These are phyloP conservation scores for Emericellopsis cladophorae DNA, from an alignment of 2,329 filamentous ascomycete species.

Conservation along the genomic window DNA sequence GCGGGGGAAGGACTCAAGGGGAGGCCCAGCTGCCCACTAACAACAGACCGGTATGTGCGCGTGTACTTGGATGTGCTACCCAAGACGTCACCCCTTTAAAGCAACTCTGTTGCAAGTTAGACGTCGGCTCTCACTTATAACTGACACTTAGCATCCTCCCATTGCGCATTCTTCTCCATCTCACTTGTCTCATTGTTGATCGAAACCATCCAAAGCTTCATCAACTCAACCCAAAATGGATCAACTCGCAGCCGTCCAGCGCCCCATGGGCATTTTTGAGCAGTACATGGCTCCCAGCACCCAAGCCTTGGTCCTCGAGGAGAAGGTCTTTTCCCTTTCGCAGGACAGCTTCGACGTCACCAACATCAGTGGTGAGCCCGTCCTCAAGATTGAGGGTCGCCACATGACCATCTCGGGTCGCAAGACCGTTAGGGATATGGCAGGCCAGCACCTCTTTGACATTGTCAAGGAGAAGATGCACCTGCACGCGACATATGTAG, in stretches of 20 bases:
- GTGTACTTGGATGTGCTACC: too few species aligned
- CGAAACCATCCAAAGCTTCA: neutral
- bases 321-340: slow-evolving; percentile 47
- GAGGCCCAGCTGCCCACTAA: too few species aligned
- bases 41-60: too few species aligned
- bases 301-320: slow-evolving; percentile 43
- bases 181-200: neutral
- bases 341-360: slow-evolving; percentile 54
- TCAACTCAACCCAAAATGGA: neutral
- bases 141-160: neutral
- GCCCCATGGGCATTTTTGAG: slow-evolving; percentile 25
- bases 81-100: too few species aligned
- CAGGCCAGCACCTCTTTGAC: slow-evolving; percentile 42
- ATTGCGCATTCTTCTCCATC: too few species aligned
- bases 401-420: slow-evolving; percentile 37
- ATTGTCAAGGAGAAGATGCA: slow-evolving; percentile 39
- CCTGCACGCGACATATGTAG: slow-evolving; percentile 37
- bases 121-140: neutral
- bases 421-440: slow-evolving; percentile 42
- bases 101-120: too few species aligned
- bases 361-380: slow-evolving; percentile 34
- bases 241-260: slow-evolving; percentile 15
- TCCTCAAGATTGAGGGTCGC: slow-evolving; percentile 45
- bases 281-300: slow-evolving; percentile 21
- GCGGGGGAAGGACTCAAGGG: too few species aligned